These are phyloP conservation scores for Rehmannia glutinosa DNA, from an alignment of 257 asterid species.

Conservation along the genomic window DNA sequence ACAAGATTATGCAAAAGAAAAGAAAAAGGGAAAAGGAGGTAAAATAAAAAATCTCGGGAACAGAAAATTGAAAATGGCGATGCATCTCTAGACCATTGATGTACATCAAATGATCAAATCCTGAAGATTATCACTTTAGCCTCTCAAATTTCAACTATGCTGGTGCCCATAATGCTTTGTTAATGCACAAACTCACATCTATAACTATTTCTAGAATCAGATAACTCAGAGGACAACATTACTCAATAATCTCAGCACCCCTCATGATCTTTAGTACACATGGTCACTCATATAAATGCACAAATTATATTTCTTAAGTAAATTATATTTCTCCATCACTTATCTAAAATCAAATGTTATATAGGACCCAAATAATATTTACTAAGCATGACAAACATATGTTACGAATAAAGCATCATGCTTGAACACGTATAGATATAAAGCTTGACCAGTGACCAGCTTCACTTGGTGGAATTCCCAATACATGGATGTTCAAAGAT, in stretches of 20 bases:
- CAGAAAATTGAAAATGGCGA: constrained; percentile 1
- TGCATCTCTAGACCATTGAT: not conserved
- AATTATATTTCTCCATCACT: constrained; percentile 6
- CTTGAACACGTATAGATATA: not conserved
- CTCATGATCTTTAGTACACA: not conserved
- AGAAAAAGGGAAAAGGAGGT: not conserved
- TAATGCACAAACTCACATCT: not conserved
- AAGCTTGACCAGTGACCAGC: not conserved
- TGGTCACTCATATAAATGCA: not conserved
- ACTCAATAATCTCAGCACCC: constrained; percentile 1
- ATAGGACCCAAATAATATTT: not conserved
- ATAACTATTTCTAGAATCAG: not conserved
- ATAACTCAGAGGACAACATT: not conserved
- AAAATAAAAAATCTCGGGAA: constrained; percentile 8
- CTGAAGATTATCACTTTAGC: not conserved
- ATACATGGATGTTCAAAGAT: not conserved
- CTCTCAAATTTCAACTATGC: not conserved
- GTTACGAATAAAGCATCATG: no score
- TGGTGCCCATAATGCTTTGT: not conserved
- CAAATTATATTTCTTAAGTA: not conserved
- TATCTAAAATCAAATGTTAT: not conserved
- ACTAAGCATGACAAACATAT: not conserved
- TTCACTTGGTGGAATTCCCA: not conserved
- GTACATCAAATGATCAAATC: constrained; percentile 1
- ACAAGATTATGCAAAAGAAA: constrained; percentile 13